A percentile compares a stretch with the other conserved stretches of the same genome.
These are phyloP conservation scores for Pythium volutum DNA, from an alignment of 352 stramenopile species.

Conservation along the genomic window DNA sequence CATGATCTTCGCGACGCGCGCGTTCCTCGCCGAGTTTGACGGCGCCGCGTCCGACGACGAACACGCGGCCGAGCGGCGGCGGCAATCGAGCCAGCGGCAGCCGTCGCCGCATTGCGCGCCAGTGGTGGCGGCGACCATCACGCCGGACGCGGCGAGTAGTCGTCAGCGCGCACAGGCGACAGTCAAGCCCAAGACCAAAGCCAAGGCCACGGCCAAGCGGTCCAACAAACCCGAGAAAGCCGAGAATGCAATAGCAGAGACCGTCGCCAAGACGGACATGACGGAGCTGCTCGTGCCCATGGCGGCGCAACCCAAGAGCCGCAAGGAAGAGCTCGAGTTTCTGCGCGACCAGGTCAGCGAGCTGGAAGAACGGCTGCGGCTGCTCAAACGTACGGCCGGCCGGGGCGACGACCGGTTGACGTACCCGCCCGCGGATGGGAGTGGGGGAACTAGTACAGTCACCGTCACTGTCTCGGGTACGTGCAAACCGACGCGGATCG, in stretches of 20 bases:
- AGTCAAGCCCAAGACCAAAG: not conserved
- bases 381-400: constrained; percentile 2
- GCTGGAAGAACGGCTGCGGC: constrained; percentile 14
- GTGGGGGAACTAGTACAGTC: too few relatives aligned
- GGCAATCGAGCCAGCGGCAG: not conserved
- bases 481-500: constrained; percentile 30
- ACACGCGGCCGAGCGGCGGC: not conserved
- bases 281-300: constrained; percentile 9
- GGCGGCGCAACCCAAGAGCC: constrained; percentile 24
- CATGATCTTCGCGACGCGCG: constrained; percentile 37
- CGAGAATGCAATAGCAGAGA: not conserved
- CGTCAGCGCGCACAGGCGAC: not conserved
- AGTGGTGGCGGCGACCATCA: not conserved
- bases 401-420: not conserved
- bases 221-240: not conserved
- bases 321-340: constrained; percentile 69
- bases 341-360: constrained; percentile 34
- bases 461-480: too few relatives aligned
- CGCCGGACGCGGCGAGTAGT: not conserved
- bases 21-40: constrained; percentile 42
- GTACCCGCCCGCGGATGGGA: not conserved
- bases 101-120: not conserved
- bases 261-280: not conserved
- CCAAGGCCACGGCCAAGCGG: not conserved
- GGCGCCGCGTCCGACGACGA: constrained; percentile 26